Base-by-base conservation (phyloP, 345 rosid species). In the Lumnitzera racemosa region DNA sequence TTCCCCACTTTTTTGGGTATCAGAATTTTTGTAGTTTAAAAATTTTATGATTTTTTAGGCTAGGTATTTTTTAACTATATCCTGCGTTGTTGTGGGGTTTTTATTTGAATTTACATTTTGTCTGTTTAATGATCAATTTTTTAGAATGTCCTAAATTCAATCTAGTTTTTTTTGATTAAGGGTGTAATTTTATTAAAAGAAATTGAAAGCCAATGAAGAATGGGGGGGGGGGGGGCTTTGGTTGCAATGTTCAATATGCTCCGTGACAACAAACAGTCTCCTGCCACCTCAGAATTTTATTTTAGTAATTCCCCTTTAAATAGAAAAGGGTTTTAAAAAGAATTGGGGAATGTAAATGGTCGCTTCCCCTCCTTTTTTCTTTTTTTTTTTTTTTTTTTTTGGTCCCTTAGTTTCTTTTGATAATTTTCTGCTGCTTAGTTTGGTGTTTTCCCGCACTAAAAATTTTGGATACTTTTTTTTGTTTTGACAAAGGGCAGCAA, bases 1-100 rank as follows among this genome's bases (percentile, higher is more conserved):
- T 94, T 81, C 66, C 80, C 57, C 80, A 81, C 84, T 90, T 90
- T 81, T 94, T 88, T 78, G 99, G 99, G 99, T 94, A 94, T 64
- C 10, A 23, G 48, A 14, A 29, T 25, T 48, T 50, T 23, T 11
- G 14, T 27, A 49, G 10, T 20, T 1, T 13, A n/a, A n/a, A 24
- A 31, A 48, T 55, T 46, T n/a, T 55, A 55, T 55, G 27, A 27
- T 55, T 23, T 55, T 55, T 25, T 29, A 15, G 15, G 13, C 20
- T 55, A 25, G 58, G n/a, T n/a, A n/a, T n/a, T n/a, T n/a, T n/a
- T n/a, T n/a, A n/a, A n/a, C n/a, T n/a, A n/a, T n/a, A n/a, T n/a
- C n/a, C n/a, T n/a, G n/a, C n/a, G n/a, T n/a, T n/a, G n/a, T n/a
- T n/a, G n/a, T n/a, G n/a, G n/a, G n/a, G n/a, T n/a, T n/a, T n/a